Evolutionary conservation across 202 grass and related monocot genomes (phyloP), one percentile per base, ranked within the genome.

Genomic region (Musa balbisiana): DNA sequence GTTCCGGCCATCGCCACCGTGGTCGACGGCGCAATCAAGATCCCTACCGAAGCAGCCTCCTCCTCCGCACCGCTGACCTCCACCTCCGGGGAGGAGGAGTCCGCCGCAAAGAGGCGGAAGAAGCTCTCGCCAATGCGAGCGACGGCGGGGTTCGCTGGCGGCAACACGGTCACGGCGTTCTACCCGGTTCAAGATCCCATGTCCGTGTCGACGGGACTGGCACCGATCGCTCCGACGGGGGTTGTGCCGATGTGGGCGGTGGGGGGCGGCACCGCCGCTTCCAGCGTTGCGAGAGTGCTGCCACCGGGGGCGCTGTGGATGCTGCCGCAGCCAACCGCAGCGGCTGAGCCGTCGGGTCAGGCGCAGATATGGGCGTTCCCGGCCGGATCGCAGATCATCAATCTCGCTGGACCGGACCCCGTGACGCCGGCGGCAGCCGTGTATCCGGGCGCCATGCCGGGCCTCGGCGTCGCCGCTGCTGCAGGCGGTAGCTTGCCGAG

Each of bases 61-160:
- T 65, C 75, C 24, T 65, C 59, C 6, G 21, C 59, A 0, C 23
- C 22, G 11, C 21, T 74, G 49, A 22, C 43, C 19, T 49, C 27
- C 56, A 64, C 59, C 20, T 52, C 75, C n/a, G 75, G 75, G 6
- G 75, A 64, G 21, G 74, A 77, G 14, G 62, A 77, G 9, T 52
- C 75, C 22, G 49, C 49, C 11, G 49, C 49, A n/a, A 77, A 77
- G 75, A 50, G 75, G 75, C 60, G 75, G 60, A 77, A 77, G 60
- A 77, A 77, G 75, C 62, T 77, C 13, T 62, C 64, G 62, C 75
- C 75, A n/a, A 77, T 62, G n/a, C 29, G 75, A 12, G 75, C 75
- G 0, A 49, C 72, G 2, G 11, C 72, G 1, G 53, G 23, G 53
- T 13, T 2, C 2, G 53, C 21, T 4, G 8, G 49, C 62, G 62